Base-by-base conservation (phyloP, 2,329 filamentous ascomycete species). In the Epichloe sp. region DNA sequence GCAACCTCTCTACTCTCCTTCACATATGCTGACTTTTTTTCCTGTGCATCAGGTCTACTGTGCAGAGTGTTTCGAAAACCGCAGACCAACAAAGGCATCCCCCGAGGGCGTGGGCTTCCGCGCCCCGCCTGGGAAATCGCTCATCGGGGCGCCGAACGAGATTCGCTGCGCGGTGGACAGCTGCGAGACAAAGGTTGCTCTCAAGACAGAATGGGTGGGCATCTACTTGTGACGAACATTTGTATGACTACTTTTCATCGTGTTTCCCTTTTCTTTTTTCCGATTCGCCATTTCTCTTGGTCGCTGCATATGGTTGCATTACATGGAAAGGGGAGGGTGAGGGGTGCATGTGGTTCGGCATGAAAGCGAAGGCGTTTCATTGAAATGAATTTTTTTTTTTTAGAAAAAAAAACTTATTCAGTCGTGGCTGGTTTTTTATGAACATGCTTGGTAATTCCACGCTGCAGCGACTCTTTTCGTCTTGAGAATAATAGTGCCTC, bases 141-240 rank as follows among this genome's bases (percentile, higher is more conserved):
- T 60, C 5, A 62, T 44, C 15, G 45, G 21, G 23, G 48, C 57
- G 11, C 45, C 55, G 2, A 59, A 50, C 44, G 66, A 77, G 50
- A 56, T 77, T 2, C 57, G 71, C 4, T 84, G 80, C 56, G 74
- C 74, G 0, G 79, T 83, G 0, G 77, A 80, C 0, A 73, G 67
- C 36, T 84, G 80, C 60, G 61, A 70, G 1, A 70, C 71, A 1
- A 79, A 80, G 36, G 75, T 80, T 3, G 67, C 66, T 15, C 59
- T 60, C 17, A 83, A 83, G 62, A 63, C 66, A 2, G 72, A 76
- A 45, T 84, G 80, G 80, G 73, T 83, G 15, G 80, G 80, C 11
- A 73, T 83, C 38, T 83, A 77, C 61, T 62, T 79, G 44, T 79
- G 26, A 54, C 19, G 37, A 3, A 21, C 8, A 34, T 19, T n/a